Conservation (phyloP, 768 basidiomycete genomes). For the Tremella yokohamensis region DNA sequence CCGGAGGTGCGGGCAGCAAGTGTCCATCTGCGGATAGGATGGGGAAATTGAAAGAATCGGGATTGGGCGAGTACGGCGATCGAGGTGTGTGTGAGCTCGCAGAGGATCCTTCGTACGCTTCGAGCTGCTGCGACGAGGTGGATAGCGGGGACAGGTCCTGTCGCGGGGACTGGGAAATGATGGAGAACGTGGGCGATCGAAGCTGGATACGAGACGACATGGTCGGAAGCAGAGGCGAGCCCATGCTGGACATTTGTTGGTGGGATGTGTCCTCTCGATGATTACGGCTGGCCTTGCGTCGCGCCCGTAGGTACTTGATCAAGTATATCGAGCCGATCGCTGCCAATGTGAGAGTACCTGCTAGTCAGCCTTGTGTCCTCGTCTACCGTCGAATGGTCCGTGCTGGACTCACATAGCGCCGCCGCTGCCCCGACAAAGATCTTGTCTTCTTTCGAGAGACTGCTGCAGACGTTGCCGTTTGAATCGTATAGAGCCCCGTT, state of each 20-base stretch:
- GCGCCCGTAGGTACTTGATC: neutral
- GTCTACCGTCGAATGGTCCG: neutral
- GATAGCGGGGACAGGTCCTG: neutral
- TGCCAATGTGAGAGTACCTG: neutral
- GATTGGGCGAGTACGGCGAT: constrained; percentile 30
- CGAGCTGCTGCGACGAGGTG: constrained; percentile 9
- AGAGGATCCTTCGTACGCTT: neutral
- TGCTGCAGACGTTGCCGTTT: constrained; percentile 22
- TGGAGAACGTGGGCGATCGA: neutral
- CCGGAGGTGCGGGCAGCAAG: constrained; percentile 35
- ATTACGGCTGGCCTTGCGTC: neutral
- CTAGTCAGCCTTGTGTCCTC: neutral
- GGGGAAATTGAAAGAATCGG: constrained; percentile 40
- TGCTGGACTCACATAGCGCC: constrained; percentile 19
- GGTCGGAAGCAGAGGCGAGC: neutral
- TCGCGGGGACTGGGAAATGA: neutral
- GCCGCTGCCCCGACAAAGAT: constrained; percentile 21
- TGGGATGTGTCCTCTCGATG: neutral
- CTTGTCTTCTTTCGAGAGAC: constrained; percentile 21
- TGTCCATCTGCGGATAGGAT: constrained; percentile 43
- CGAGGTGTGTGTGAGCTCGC: constrained; percentile 13
- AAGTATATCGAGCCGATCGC: neutral
- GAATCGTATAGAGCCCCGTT: constrained; percentile 25
- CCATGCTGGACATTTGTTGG: neutral
- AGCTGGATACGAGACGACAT: neutral